A percentile compares a stretch with the other conserved stretches of the same genome.
Evolutionary conservation across 1,139 yeast genomes (phyloP).

Genomic region (Hansenula sp.): DNA sequence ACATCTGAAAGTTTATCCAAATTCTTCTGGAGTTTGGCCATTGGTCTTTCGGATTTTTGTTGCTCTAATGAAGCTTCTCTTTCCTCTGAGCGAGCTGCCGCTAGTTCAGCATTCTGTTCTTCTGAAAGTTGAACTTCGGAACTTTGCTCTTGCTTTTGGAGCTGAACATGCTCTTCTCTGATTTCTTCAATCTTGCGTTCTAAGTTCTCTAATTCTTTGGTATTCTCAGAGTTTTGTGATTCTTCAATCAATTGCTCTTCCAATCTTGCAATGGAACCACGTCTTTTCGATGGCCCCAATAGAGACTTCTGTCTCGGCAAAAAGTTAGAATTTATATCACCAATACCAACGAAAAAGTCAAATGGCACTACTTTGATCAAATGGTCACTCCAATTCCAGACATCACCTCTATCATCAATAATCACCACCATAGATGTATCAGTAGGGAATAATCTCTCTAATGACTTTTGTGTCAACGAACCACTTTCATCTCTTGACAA

Average conservation of each 20-base stretch:
- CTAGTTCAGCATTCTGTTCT: constrained; percentile 26
- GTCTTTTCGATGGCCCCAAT: constrained; percentile 62
- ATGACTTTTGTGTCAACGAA: constrained; percentile 81
- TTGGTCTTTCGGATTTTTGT: constrained; percentile 59
- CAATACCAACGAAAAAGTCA: constrained; percentile 94
- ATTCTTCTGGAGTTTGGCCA: constrained; percentile 78
- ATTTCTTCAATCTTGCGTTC: constrained; percentile 30
- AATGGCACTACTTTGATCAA: constrained; percentile 91
- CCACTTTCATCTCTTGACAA: constrained; percentile 95
- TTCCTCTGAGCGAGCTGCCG: constrained; percentile 28
- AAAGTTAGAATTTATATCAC: constrained; percentile 93
- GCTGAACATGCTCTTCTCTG: constrained; percentile 7
- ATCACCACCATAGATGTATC: constrained; percentile 96
- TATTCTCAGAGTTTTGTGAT: constrained; percentile 13
- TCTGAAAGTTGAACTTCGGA: constrained; percentile 27
- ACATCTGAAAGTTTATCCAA: constrained; percentile 60
- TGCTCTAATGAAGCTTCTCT: constrained; percentile 33
- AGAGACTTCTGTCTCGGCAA: constrained; percentile 77
- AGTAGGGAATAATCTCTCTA: constrained; percentile 88
- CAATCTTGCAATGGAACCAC: constrained; percentile 44
- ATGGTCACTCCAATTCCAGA: constrained; percentile 97
- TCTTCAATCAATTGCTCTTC: constrained; percentile 27
- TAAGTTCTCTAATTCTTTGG: constrained; percentile 18
- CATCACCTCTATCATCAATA: constrained; percentile 97
- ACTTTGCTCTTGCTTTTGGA: constrained; percentile 19